Percentiles rank a stretch among this genome's conserved stretches.
phyloP scores from a whole-genome alignment of 768 basidiomycete species.

The Holtermannia corniformis region DNA sequence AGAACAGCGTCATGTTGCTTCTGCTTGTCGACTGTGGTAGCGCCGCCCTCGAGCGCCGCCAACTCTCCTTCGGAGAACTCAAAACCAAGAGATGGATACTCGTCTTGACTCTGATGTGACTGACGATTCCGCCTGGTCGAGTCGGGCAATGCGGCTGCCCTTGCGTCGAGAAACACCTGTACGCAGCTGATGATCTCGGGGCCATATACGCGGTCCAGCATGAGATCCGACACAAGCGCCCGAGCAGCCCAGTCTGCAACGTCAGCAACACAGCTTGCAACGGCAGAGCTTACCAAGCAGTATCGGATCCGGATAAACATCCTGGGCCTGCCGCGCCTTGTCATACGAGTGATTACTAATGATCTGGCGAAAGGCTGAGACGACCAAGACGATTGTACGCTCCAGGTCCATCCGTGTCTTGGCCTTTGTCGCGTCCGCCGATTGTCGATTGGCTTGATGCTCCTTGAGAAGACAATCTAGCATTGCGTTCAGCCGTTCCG shows the following conservation, averaged over 20 bases:
- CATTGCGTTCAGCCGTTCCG: conserved; percentile 60
- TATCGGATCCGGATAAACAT: conserved; percentile 55
- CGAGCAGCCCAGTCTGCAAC: conserved; percentile 53
- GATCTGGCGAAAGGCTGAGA: conserved; percentile 53
- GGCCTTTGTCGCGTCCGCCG: conserved; percentile 13
- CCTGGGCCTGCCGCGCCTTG: conserved; percentile 12
- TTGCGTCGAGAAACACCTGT: conserved; percentile 54
- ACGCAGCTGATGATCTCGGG: conserved; percentile 54
- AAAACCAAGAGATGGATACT: conserved; percentile 55
- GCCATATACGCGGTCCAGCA: conserved; percentile 48
- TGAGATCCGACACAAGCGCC: conserved; percentile 46
- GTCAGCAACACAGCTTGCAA: not conserved
- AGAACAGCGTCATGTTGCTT: conserved; percentile 48
- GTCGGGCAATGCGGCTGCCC: conserved; percentile 47
- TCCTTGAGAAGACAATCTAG: conserved; percentile 52
- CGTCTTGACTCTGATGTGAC: conserved; percentile 59
- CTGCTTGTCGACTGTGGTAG: conserved; percentile 26
- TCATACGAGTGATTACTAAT: conserved; percentile 45
- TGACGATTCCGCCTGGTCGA: conserved; percentile 36
- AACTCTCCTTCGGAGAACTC: conserved; percentile 57
- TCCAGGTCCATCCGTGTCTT: conserved; percentile 30
- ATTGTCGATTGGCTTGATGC: conserved; percentile 39
- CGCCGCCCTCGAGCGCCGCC: conserved; percentile 47
- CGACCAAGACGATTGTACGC: conserved; percentile 49
- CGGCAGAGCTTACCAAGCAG: conserved; percentile 46